These are phyloP conservation scores for Talaromyces piceae DNA, from an alignment of 2,329 filamentous ascomycete species.

Conservation along the genomic window DNA sequence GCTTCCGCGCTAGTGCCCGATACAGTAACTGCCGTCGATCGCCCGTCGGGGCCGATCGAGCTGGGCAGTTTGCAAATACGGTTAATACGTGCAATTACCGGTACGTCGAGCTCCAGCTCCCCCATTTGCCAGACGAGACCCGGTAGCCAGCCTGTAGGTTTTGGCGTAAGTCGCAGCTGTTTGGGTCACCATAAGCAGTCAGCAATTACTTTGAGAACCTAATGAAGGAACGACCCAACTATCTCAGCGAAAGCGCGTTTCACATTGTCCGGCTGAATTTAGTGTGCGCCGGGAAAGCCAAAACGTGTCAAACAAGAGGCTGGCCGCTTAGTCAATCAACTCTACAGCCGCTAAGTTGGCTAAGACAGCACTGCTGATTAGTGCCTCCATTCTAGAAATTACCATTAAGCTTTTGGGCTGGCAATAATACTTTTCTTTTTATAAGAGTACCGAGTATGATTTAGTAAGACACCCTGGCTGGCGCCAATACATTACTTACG, in stretches of 20 bases:
- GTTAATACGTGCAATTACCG: background rate
- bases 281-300: background rate
- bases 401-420: background rate
- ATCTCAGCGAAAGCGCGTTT: background rate
- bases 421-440: too few species aligned
- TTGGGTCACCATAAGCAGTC: too few species aligned
- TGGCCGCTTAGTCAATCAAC: background rate
- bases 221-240: background rate
- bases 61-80: background rate
- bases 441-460: too few species aligned
- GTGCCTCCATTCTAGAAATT: background rate
- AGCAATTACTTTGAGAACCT: too few species aligned
- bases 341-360: background rate
- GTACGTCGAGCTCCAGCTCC: background rate
- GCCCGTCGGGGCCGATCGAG: conserved; percentile 1
- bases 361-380: background rate
- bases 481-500: too few species aligned
- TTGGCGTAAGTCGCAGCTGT: too few species aligned
- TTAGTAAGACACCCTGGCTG: too few species aligned
- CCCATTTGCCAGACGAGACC: background rate
- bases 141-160: too few species aligned
- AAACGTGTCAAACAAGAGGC: background rate
- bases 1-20: background rate
- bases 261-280: background rate
- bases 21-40: conserved; percentile 7